Conservation (phyloP, 352 stramenopile genomes). For the Phytophthora sojae region DNA sequence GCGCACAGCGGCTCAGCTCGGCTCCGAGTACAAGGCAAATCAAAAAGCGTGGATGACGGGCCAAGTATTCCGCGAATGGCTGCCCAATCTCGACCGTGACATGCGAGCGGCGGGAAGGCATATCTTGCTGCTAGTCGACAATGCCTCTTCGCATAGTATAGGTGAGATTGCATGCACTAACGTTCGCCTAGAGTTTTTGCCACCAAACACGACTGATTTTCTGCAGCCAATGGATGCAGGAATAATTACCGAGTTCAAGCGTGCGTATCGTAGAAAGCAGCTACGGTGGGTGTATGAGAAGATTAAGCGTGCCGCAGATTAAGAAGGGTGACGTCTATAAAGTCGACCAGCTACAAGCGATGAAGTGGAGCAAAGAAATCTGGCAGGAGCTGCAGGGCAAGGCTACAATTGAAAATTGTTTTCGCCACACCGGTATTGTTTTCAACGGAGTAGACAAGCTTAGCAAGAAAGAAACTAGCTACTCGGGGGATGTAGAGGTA, state of each 20-base stretch:
- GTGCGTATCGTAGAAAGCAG: slow-evolving; percentile 5
- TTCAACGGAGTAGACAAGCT: slow-evolving; percentile 11
- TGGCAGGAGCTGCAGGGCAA: not conserved
- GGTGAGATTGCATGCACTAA: slow-evolving; percentile 5
- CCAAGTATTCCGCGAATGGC: too few species aligned
- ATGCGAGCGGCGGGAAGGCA: too few species aligned
- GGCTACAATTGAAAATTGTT: slow-evolving; percentile 14
- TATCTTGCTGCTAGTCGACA: too few species aligned
- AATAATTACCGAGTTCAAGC: slow-evolving; percentile 17
- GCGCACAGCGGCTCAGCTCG: too few species aligned
- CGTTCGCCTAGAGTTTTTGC: slow-evolving; percentile 9
- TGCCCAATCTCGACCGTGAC: too few species aligned
- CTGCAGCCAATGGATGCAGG: slow-evolving; percentile 10
- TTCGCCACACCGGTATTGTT: slow-evolving; percentile 13
- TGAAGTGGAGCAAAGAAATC: not conserved
- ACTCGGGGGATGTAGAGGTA: slow-evolving; percentile 1
- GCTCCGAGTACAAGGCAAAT: too few species aligned
- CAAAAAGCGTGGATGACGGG: too few species aligned
- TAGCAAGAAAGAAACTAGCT: not conserved
- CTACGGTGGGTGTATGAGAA: slow-evolving; percentile 7
- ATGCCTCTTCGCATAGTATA: too few species aligned
- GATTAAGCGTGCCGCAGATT: not conserved
- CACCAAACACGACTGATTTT: slow-evolving; percentile 8
- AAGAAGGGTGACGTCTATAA: not conserved
- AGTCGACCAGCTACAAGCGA: not conserved